phyloP scores from a whole-genome alignment of 2,329 filamentous ascomycete species.

The Graphilbum fragrans region DNA sequence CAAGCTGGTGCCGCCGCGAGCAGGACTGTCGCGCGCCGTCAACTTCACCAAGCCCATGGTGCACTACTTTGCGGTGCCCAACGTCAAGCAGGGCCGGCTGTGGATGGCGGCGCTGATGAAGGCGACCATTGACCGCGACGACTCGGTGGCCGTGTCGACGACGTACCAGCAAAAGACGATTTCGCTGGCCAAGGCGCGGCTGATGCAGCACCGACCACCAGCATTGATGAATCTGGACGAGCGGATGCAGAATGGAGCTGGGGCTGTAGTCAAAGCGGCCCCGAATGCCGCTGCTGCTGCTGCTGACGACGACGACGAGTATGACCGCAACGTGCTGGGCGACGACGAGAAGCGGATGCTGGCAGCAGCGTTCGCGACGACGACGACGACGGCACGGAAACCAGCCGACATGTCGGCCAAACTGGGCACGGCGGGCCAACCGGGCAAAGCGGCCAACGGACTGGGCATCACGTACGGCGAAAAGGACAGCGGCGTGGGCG shows the following conservation, averaged over 20 bases:
- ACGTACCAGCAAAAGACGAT: conserved; percentile 98
- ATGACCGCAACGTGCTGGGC: conserved; percentile 6
- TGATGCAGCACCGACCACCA: conserved; percentile 80
- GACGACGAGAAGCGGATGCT: conserved; percentile 12
- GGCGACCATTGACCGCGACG: conserved; percentile 91
- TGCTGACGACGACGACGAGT: conserved; percentile 12
- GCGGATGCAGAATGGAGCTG: conserved; percentile 16
- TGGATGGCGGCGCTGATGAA: conserved; percentile 99
- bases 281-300: background rate
- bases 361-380: conserved; percentile 11
- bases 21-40: conserved; percentile 77
- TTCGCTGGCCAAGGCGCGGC: conserved; percentile 73
- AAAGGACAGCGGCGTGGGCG: conserved; percentile 24
- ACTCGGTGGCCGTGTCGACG: conserved; percentile 65
- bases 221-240: conserved; percentile 66
- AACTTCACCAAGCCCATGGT: conserved; percentile 97
- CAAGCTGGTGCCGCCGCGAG: conserved; percentile 86
- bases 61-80: conserved; percentile 95
- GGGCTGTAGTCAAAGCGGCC: background rate
- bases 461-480: conserved; percentile 26
- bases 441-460: too few relatives aligned
- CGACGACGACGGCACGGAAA: conserved; percentile 5
- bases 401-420: conserved; percentile 5
- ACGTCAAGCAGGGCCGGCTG: conserved; percentile 70
- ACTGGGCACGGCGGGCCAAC: too few relatives aligned